Base-by-base conservation (phyloP, 257 asterid genomes). In the Petrea volubilis region DNA sequence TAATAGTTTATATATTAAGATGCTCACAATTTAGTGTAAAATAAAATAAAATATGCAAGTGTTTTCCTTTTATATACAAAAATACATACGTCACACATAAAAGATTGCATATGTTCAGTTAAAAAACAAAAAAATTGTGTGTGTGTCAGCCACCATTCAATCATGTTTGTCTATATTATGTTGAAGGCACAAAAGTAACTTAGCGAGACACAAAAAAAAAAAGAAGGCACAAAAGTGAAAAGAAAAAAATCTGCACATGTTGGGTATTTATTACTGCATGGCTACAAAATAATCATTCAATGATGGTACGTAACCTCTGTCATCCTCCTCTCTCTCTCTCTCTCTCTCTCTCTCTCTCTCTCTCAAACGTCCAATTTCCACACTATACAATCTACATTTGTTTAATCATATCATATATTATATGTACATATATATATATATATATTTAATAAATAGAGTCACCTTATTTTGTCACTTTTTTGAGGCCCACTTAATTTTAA, bases 111-210 rank as follows among this genome's bases (percentile, higher is more conserved):
- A n/a, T n/a, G n/a, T n/a, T n/a, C n/a, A n/a, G n/a, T n/a, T n/a
- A n/a, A n/a, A n/a, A n/a, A n/a, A n/a, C n/a, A n/a, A n/a, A n/a
- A n/a, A n/a, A n/a, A n/a, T n/a, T n/a, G n/a, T n/a, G n/a, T n/a
- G n/a, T n/a, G n/a, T 67, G 62, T 23, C 55, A 53, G 50, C 4
- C 15, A 52, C 17, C 55, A 50, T 34, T 50, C 31, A 60, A 36
- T 50, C 53, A n/a, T n/a, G 12, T 62, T 61, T 71, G 55, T 49
- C 76, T 50, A n/a, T 21, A 61, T 59, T 60, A 49, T 36, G 70
- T 15, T 72, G 68, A 61, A 50, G 8, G 44, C 24, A 50, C 12
- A 24, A 17, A 49, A 43, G 23, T 6, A 14, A 44, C 23, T n/a
- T n/a, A n/a, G n/a, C n/a, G n/a, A n/a, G n/a, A n/a, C n/a, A n/a